A percentile compares a stretch with the other conserved stretches of the same genome.
Conservation (phyloP, 2,329 filamentous ascomycete genomes). For the Chalara sp. region DNA sequence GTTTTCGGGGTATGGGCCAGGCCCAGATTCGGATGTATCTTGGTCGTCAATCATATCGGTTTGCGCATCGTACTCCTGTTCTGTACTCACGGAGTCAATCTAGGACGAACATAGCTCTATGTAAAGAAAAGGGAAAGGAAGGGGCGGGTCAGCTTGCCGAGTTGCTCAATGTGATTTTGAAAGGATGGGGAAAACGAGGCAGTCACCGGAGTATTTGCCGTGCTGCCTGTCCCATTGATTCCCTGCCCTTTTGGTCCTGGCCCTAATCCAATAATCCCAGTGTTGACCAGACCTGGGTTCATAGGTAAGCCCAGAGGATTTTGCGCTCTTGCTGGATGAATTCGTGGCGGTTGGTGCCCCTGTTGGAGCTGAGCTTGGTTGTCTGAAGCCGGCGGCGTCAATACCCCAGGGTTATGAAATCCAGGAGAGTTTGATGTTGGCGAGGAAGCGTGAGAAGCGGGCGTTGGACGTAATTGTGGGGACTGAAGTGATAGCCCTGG, state of each 20-base stretch:
- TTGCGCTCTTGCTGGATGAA: slow-evolving; percentile 21
- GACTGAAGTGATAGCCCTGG: slow-evolving; percentile 42
- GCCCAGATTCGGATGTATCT: slow-evolving; percentile 62
- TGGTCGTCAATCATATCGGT: slow-evolving; percentile 82
- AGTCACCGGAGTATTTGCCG: slow-evolving; percentile 32
- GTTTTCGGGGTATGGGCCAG: slow-evolving; percentile 56
- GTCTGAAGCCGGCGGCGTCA: slow-evolving; percentile 54
- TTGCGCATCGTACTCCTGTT: slow-evolving; percentile 94
- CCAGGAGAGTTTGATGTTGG: slow-evolving; percentile 57
- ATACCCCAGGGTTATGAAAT: slow-evolving; percentile 51
- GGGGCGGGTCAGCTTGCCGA: slow-evolving; percentile 70
- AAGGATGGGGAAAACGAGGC: slow-evolving; percentile 72
- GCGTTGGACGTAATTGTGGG: slow-evolving; percentile 73
- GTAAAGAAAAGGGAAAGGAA: slow-evolving; percentile 34
- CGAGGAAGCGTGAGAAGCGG: slow-evolving; percentile 71
- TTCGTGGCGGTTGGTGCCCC: slow-evolving; percentile 4
- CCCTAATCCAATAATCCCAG: slow-evolving; percentile 17
- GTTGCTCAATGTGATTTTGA: slow-evolving; percentile 75
- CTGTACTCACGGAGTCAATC: slow-evolving; percentile 62
- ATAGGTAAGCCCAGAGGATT: slow-evolving; percentile 20
- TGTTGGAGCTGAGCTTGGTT: slow-evolving; percentile 41
- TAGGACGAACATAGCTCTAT: slow-evolving; percentile 60
- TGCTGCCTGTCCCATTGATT: slow-evolving; percentile 28
- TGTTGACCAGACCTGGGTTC: slow-evolving; percentile 16
- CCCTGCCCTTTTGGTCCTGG: slow-evolving; percentile 25